Base-by-base conservation (phyloP, 495 filamentous ascomycete genomes). In the Sordaria brevicollis region DNA sequence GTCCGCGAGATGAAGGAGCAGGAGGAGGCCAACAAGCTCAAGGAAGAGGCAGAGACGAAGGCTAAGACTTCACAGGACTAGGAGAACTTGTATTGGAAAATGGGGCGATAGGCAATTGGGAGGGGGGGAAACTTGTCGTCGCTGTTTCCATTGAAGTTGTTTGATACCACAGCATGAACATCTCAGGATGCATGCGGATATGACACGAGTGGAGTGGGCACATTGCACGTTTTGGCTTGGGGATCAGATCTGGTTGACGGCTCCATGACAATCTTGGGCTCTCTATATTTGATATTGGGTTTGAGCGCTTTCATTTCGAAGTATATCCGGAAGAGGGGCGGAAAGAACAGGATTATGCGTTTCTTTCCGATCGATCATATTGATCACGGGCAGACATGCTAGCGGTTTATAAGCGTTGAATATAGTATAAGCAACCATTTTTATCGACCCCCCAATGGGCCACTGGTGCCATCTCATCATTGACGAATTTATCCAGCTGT, bases 1-100 rank as follows among this genome's bases (percentile, higher is more conserved):
- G 93, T 97, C 29, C 87, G 91, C 49, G 94, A 99, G 78, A 90
- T 91, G 86, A 97, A 96, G 86, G 90, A 92, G 72, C 83, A 90
- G 69, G 91, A 97, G 76, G 89, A 93, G 79, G 87, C 88, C 37
- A 82, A 89, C 72, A 88, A 88, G 79, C 80, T 90, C 5, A 88
- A 89, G 74, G 87, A 85, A 71, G 85, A 86, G 69, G 82, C 68
- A 11, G 82, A 83, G 65, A 82, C 80, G 35, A 81, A 77, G 72
- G 76, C 79, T 67, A 81, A 80, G 70, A 80, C 78, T 71, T 83
- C 81, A 71, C 77, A 79, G 35, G 35, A 41, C 67, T 79, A 67
- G 76, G 39, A 10, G 38, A 67, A 54, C 17, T 35, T 41, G 37
- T 29, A 7, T 31, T 33, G 54, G 10, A 41, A 65, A 17, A 35